These are phyloP conservation scores for Mucor sp. DNA, from an alignment of 371 early-diverging fungal species.

Conservation along the genomic window DNA sequence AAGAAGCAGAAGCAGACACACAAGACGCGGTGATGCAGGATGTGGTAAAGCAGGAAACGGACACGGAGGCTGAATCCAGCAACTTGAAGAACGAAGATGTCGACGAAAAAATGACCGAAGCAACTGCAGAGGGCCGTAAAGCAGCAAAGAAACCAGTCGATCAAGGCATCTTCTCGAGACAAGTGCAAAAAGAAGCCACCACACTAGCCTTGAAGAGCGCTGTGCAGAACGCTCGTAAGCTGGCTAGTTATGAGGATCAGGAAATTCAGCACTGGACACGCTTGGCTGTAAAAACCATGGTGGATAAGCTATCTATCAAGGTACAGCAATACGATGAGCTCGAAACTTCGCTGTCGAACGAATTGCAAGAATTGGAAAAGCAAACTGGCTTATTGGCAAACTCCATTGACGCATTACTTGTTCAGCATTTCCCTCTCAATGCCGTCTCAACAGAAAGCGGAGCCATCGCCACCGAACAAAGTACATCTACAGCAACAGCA, in stretches of 20 bases:
- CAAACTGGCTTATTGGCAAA: slow-evolving; percentile 57
- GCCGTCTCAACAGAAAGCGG: not conserved
- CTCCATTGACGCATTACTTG: slow-evolving; percentile 33
- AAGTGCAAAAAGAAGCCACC: slow-evolving; percentile 53
- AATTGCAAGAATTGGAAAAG: slow-evolving; percentile 82
- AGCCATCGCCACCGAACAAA: not conserved
- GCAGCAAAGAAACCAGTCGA: not conserved
- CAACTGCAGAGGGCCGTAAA: not conserved
- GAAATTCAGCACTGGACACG: slow-evolving; percentile 83
- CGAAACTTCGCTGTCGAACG: slow-evolving; percentile 80
- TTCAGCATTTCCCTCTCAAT: slow-evolving; percentile 10
- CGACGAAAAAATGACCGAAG: not conserved
- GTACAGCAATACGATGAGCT: slow-evolving; percentile 91
- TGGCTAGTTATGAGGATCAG: slow-evolving; percentile 75
- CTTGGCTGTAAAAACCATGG: slow-evolving; percentile 79
- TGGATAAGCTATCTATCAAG: slow-evolving; percentile 85
- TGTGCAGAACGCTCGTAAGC: slow-evolving; percentile 60
- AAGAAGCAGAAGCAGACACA: not conserved
- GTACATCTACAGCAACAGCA: not conserved
- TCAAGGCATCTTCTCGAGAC: slow-evolving; percentile 27
- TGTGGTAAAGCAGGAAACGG: not conserved
- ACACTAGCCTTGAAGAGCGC: slow-evolving; percentile 61
- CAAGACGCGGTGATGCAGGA: not conserved
- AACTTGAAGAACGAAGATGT: not conserved
- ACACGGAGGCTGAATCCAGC: not conserved